Base-by-base conservation (phyloP, 345 rosid species). In the Sisymbrium irio region DNA sequence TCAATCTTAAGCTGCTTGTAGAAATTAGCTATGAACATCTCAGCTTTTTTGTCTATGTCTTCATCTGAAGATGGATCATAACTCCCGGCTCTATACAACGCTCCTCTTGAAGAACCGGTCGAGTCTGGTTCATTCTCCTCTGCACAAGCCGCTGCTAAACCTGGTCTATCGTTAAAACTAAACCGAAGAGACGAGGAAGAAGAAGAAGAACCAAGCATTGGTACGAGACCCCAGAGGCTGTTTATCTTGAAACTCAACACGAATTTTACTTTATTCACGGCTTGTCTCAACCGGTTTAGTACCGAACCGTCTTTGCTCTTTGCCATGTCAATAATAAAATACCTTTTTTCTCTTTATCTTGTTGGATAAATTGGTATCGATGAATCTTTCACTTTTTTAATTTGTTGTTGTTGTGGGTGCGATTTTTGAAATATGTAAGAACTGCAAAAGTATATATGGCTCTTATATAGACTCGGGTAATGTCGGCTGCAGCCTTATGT, bases 1-100 rank as follows among this genome's bases (percentile, higher is more conserved):
- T 93, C 98, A 50, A 90, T 82, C 88, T 71, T 85, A 74, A 90
- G 92, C 39, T 90, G 97, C n/a, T 61, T 78, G 40, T 87, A 83
- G 72, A 93, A 93, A 57, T 90, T 93, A 10, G 85, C 82, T 10
- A 93, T 93, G 66, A 93, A 93, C 78, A 79, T 64, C 49, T 93
- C 96, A 14, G 97, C 96, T 67, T 77, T 86, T 71, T 62, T 78
- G 58, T 91, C 89, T 12, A 91, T 74, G 76, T 91, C 97, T 30
- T 86, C 92, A 62, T 87, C 91, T 10, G 88, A 79, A 25, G 65
- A 77, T 56, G 54, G 80, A 64, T 76, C 79, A 30, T 75, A 81
- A 76, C 96, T 89, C 18, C 67, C 67, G 19, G 88, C 80, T 81
- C 96, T 83, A 10, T 39, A 67, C 11, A 88, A 72, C 57, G 57